Evolutionary conservation across 257 asterid species (phyloP).

Genomic region (Jacaranda mimosifolia): DNA sequence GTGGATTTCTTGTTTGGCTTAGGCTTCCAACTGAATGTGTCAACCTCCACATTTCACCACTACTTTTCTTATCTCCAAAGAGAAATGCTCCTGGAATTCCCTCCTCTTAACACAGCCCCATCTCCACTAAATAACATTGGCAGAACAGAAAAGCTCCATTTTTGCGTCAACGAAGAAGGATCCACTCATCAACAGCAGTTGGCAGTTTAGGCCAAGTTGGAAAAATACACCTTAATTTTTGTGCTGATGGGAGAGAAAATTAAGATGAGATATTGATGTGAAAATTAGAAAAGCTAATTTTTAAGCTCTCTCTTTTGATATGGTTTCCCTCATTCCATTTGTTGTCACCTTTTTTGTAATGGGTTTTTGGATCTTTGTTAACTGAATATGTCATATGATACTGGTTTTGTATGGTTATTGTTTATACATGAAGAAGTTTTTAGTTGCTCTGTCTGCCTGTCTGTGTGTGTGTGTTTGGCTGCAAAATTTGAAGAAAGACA

Average conservation of each 20-base stretch:
- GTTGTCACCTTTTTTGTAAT: background rate
- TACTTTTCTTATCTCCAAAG: slow-evolving; percentile 52
- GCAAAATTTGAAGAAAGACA: too few relatives aligned
- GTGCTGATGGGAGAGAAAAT: too few relatives aligned
- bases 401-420: too few relatives aligned
- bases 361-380: background rate
- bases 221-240: too few relatives aligned
- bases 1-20: slow-evolving; percentile 75
- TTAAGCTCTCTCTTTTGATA: background rate
- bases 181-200: slow-evolving; percentile 57
- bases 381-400: background rate
- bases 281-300: background rate
- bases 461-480: too few relatives aligned
- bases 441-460: too few relatives aligned
- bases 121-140: slow-evolving; percentile 20
- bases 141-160: slow-evolving; percentile 35
- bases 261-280: too few relatives aligned
- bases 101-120: slow-evolving; percentile 46
- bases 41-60: slow-evolving; percentile 57
- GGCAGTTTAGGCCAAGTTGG: slow-evolving; percentile 39
- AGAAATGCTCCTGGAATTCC: slow-evolving; percentile 45
- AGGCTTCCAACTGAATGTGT: slow-evolving; percentile 65
- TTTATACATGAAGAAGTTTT: too few relatives aligned
- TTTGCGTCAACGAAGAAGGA: slow-evolving; percentile 50
- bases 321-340: background rate